Conservation (phyloP, 2,329 filamentous ascomycete species). For the Immersiporthe knoxdaviesiana region DNA sequence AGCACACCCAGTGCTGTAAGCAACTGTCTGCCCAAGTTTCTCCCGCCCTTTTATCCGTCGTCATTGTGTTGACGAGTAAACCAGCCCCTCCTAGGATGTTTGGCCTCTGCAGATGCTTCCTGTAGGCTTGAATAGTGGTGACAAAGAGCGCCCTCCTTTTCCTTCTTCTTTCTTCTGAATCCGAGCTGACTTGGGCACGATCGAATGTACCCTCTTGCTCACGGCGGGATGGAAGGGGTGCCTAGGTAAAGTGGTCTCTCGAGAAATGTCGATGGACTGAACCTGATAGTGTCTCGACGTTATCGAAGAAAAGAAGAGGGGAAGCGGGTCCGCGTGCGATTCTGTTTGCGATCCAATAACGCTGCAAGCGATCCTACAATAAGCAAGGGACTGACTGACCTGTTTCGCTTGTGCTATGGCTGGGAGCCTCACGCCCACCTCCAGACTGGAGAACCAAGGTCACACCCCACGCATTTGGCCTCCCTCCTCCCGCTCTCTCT, state of each 20-base stretch:
- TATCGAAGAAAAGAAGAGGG: neutral
- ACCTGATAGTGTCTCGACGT: neutral
- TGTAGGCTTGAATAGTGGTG: neutral
- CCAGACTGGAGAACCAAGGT: too few relatives aligned
- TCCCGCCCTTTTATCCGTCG: neutral
- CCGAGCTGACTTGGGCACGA: neutral
- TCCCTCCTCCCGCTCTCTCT: too few relatives aligned
- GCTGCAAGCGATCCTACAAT: too few relatives aligned
- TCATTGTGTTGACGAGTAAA: too few relatives aligned
- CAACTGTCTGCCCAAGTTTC: neutral
- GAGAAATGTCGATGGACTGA: neutral
- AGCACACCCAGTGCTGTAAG: neutral
- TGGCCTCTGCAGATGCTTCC: neutral
- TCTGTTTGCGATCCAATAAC: too few relatives aligned
- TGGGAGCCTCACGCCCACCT: too few relatives aligned
- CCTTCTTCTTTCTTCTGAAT: neutral
- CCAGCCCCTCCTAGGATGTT: neutral
- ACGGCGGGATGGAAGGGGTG: neutral
- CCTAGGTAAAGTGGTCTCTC: neutral
- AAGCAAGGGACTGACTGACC: too few relatives aligned
- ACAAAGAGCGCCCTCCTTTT: neutral
- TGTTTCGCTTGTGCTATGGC: too few relatives aligned
- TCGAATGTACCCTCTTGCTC: neutral
- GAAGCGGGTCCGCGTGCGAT: too few relatives aligned
- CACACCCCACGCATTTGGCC: too few relatives aligned